Conservation (phyloP, 805 yeast species). For the Wickerhamomyces subpelliculosus region DNA sequence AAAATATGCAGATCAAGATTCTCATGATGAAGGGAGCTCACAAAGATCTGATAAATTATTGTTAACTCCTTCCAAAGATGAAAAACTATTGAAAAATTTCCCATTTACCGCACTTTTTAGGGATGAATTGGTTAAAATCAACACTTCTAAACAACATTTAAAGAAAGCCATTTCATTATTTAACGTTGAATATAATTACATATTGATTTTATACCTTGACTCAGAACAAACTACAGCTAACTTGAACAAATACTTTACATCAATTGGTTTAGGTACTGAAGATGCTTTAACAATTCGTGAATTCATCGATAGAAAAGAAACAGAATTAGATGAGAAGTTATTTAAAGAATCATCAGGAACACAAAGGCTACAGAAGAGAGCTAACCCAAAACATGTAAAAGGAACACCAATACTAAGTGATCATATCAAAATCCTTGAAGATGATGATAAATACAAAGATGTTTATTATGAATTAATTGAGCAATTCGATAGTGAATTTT, state of each 20-base stretch:
- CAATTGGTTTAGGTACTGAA: slow-evolving; percentile 4
- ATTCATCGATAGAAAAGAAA: slow-evolving; percentile 9
- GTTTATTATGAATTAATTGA: slow-evolving; percentile 9
- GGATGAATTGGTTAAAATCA: slow-evolving; percentile 11
- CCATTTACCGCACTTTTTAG: slow-evolving; percentile 17
- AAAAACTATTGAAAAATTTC: slow-evolving; percentile 10
- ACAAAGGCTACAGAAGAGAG: slow-evolving; percentile 16
- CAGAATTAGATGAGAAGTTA: slow-evolving; percentile 15
- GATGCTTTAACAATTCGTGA: slow-evolving; percentile 3
- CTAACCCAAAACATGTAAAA: slow-evolving; percentile 14
- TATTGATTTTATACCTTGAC: slow-evolving; percentile 14
- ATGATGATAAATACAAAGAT: slow-evolving; percentile 8
- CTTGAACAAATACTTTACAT: slow-evolving; percentile 6
- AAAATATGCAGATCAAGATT: slow-evolving; percentile 8
- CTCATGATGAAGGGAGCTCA: slow-evolving; percentile 18
- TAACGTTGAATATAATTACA: slow-evolving; percentile 18
- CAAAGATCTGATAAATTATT: slow-evolving; percentile 13
- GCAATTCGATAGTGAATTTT: slow-evolving; percentile 17
- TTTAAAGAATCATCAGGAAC: slow-evolving; percentile 17
- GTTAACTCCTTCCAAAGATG: slow-evolving; percentile 2
- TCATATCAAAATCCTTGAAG: slow-evolving; percentile 14
- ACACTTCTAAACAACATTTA: slow-evolving; percentile 3
- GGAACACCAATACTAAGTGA: slow-evolving; percentile 8
- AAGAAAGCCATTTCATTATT: slow-evolving; percentile 9
- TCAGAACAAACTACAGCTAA: slow-evolving; percentile 1